Percentiles rank a stretch among this genome's conserved stretches.
Conservation (phyloP, 306 rosid species). For the Quercus cerris region DNA sequence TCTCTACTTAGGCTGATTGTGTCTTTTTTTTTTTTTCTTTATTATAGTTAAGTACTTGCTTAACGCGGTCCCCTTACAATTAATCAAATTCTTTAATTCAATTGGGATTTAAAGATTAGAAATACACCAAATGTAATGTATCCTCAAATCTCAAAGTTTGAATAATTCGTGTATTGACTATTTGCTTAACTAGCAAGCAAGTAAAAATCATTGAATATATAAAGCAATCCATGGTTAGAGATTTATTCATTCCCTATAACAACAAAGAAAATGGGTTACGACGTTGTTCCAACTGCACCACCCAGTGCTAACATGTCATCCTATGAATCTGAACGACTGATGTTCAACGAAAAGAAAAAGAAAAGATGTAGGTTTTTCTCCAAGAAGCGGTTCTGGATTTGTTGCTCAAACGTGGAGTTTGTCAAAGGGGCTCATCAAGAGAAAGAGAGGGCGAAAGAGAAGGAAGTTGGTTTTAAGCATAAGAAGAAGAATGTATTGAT, state of each 20-base stretch:
- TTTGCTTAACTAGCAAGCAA: neutral
- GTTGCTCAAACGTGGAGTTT: conserved; percentile 21
- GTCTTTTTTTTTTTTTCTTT: no score
- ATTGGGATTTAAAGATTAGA: neutral
- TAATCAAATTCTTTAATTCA: no score
- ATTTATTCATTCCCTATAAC: neutral
- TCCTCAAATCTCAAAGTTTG: neutral
- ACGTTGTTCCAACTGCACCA: neutral
- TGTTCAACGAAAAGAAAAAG: neutral
- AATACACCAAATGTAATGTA: neutral
- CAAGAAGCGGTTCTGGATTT: conserved; percentile 15
- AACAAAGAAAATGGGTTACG: neutral
- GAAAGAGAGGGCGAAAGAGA: neutral
- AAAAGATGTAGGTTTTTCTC: neutral
- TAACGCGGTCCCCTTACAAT: no score
- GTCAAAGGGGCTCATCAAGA: neutral
- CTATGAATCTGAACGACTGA: neutral
- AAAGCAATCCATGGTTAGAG: neutral
- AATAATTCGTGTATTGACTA: neutral
- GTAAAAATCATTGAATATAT: neutral
- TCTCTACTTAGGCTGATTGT: no score
- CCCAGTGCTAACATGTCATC: neutral
- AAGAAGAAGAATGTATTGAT: neutral
- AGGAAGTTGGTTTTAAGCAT: neutral
- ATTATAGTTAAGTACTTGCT: no score